These are phyloP conservation scores for Acacia crassicarpa DNA, from an alignment of 306 rosid genomes.

Conservation along the genomic window DNA sequence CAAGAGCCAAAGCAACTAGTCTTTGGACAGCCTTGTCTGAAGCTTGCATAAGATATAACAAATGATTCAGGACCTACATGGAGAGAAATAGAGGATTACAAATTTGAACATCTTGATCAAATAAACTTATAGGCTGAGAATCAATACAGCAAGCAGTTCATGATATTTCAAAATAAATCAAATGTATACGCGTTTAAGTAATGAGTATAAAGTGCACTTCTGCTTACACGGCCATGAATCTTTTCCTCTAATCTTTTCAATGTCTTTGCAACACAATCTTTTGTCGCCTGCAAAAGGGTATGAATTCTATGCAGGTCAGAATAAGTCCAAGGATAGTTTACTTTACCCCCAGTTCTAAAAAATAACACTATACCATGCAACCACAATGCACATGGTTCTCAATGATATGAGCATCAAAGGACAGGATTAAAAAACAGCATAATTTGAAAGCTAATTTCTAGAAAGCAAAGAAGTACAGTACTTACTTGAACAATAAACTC, in stretches of 20 bases:
- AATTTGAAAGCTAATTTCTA: not conserved
- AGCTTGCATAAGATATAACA: constrained; percentile 76
- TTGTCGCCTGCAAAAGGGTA: constrained; percentile 61
- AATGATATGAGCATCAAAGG: constrained; percentile 7
- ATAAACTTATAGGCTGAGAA: not conserved
- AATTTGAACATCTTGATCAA: constrained; percentile 13
- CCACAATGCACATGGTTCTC: not conserved
- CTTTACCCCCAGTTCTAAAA: not conserved
- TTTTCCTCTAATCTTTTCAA: constrained; percentile 89
- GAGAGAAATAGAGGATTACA: constrained; percentile 33
- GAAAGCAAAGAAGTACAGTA: constrained; percentile 18
- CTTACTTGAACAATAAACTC: constrained; percentile 94
- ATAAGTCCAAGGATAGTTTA: not conserved
- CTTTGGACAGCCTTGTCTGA: constrained; percentile 74
- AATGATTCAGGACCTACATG: constrained; percentile 71
- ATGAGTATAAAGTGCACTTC: not conserved
- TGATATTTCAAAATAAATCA: not conserved
- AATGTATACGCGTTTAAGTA: not conserved
- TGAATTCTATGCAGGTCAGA: constrained; percentile 18
- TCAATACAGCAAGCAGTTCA: not conserved
- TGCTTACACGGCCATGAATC: constrained; percentile 80
- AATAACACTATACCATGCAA: not conserved
- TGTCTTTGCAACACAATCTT: constrained; percentile 90
- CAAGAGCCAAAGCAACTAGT: constrained; percentile 86
- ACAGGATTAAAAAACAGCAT: not conserved